These are phyloP conservation scores for Pseudogymnoascus sp. DNA, from an alignment of 2,329 filamentous ascomycete genomes.

Conservation along the genomic window DNA sequence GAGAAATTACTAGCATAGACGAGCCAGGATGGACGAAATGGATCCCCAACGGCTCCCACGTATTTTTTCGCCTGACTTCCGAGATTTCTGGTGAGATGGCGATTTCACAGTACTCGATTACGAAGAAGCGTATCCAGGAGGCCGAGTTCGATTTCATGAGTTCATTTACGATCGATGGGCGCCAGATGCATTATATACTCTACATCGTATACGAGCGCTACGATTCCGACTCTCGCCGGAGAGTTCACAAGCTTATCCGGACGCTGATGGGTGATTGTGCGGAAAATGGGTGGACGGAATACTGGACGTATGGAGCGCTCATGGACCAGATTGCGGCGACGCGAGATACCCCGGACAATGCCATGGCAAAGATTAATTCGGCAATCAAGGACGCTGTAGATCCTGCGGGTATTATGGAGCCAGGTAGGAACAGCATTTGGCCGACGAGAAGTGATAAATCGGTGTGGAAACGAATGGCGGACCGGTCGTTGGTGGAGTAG, in stretches of 20 bases:
- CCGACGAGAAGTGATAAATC: conserved; percentile 16
- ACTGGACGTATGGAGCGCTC: conserved; percentile 37
- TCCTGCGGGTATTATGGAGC: conserved; percentile 39
- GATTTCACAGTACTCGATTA: conserved; percentile 35
- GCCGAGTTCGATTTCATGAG: conserved; percentile 43
- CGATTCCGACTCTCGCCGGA: conserved; percentile 31
- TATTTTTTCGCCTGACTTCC: conserved; percentile 45
- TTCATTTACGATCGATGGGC: conserved; percentile 41
- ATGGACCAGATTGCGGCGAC: conserved; percentile 38
- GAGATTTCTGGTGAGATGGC: conserved; percentile 41
- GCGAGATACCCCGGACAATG: conserved; percentile 35
- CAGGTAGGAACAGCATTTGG: conserved; percentile 39
- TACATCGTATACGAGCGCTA: conserved; percentile 44
- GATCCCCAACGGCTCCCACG: conserved; percentile 42
- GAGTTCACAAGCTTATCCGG: conserved; percentile 32
- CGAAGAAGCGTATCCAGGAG: conserved; percentile 31
- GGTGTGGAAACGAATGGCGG: background rate
- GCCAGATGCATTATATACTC: conserved; percentile 49
- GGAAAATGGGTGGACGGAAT: conserved; percentile 36
- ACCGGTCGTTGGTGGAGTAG: background rate
- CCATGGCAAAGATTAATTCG: conserved; percentile 36
- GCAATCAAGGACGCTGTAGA: conserved; percentile 38
- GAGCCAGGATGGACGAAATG: conserved; percentile 39
- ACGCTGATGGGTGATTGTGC: conserved; percentile 34
- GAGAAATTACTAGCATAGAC: too few species aligned